Evolutionary conservation across 306 rosid genomes (phyloP).

Genomic region (Ammopiptanthus mongolicus): DNA sequence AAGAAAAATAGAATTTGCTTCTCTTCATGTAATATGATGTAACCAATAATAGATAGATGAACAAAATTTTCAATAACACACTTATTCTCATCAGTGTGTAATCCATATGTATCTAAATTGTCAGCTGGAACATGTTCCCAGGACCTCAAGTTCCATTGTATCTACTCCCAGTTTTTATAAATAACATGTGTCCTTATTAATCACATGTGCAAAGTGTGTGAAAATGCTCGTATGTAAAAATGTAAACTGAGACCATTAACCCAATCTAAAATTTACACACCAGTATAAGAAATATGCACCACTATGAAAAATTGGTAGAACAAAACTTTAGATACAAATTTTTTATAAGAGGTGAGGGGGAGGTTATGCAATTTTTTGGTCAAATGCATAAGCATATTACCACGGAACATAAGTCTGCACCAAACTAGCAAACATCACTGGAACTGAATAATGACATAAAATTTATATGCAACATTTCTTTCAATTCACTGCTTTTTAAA

Average conservation of each 20-base stretch:
- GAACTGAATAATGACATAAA: not conserved
- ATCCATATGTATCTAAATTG: not conserved
- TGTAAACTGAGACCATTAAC: not conserved
- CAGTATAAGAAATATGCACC: not conserved
- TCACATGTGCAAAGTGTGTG: not conserved
- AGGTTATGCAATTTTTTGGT: not conserved
- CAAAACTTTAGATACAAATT: not conserved
- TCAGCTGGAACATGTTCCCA: not conserved
- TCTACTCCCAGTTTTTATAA: not conserved
- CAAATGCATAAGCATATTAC: not conserved
- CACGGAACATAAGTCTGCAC: not conserved
- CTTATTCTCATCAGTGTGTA: not conserved
- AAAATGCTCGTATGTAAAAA: not conserved
- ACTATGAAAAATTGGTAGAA: not conserved
- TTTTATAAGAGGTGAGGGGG: not conserved
- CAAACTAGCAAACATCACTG: not conserved
- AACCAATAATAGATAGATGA: not conserved
- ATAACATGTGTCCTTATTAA: not conserved
- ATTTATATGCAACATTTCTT: not conserved
- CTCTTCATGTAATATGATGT: not conserved
- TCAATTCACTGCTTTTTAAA: not conserved
- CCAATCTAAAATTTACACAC: not conserved
- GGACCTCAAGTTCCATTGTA: not conserved
- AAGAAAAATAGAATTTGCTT: not conserved
- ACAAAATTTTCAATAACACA: not conserved